phyloP scores from a whole-genome alignment of 2,329 filamentous ascomycete species.

The Cordyceps farinosa region DNA sequence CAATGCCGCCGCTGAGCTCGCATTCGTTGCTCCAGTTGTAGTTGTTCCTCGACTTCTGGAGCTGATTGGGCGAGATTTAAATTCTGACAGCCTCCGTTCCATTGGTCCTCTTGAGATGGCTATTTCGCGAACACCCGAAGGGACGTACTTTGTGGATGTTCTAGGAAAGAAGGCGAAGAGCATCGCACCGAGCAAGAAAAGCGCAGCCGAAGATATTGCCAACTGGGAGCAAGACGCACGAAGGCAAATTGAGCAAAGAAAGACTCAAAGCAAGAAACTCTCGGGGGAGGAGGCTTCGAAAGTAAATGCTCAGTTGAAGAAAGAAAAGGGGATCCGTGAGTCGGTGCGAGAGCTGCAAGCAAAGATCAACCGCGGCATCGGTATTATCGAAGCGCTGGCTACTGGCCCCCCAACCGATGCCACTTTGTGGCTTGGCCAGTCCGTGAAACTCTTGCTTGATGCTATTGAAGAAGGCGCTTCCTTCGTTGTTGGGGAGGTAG shows the following conservation, averaged over 20 bases:
- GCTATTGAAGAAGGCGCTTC: conserved; percentile 77
- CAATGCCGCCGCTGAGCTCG: conserved; percentile 82
- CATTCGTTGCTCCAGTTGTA: conserved; percentile 83
- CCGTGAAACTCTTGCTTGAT: conserved; percentile 68
- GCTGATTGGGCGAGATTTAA: conserved; percentile 70
- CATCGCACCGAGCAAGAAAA: conserved; percentile 75
- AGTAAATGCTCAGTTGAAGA: conserved; percentile 84
- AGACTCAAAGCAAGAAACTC: conserved; percentile 85
- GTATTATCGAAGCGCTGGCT: conserved; percentile 78
- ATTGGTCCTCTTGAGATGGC: conserved; percentile 86
- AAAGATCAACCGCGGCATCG: conserved; percentile 75
- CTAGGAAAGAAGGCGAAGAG: conserved; percentile 75
- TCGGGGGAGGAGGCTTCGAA: conserved; percentile 85
- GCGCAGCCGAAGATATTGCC: conserved; percentile 89
- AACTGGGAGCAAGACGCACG: conserved; percentile 97
- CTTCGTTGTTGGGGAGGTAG: conserved; percentile 74
- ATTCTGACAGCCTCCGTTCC: conserved; percentile 63
- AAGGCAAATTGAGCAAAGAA: conserved; percentile 85
- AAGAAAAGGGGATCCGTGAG: conserved; percentile 75
- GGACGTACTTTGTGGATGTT: conserved; percentile 84
- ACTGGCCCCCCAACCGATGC: conserved; percentile 87
- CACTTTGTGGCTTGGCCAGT: conserved; percentile 80
- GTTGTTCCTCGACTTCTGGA: conserved; percentile 74
- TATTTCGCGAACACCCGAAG: conserved; percentile 87
- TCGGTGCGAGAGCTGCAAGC: conserved; percentile 67